Conservation (phyloP, 116 monocot genomes). For the Thalassia testudinum region DNA sequence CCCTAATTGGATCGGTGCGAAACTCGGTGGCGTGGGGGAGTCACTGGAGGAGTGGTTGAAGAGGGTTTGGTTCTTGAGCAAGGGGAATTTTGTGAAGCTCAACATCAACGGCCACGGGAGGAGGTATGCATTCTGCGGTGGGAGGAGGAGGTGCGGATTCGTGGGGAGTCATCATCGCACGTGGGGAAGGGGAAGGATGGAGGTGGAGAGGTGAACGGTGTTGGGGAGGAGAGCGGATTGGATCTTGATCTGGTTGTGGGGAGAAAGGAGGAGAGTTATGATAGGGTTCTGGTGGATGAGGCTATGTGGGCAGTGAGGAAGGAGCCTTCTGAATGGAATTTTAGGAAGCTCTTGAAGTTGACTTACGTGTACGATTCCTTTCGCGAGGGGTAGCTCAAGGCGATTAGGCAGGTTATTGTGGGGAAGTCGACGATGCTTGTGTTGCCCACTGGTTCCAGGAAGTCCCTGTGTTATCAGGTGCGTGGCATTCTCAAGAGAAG, state of each 20-base stretch:
- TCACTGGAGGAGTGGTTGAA: conserved; percentile 13
- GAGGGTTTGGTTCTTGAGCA: conserved; percentile 16
- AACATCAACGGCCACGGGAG: conserved; percentile 73
- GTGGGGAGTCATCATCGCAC: no score
- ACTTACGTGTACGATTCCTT: conserved; percentile 73
- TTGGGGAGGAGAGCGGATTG: no score
- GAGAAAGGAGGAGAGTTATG: conserved; percentile 4
- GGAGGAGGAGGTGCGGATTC: not conserved
- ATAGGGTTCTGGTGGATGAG: conserved; percentile 14
- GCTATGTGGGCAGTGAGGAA: conserved; percentile 28
- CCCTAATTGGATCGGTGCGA: conserved; percentile 41
- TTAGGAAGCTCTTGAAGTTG: conserved; percentile 49
- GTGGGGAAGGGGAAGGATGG: no score
- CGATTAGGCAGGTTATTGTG: conserved; percentile 47
- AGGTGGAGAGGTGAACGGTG: no score
- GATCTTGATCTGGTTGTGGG: not conserved
- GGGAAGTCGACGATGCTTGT: conserved; percentile 80
- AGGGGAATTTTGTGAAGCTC: conserved; percentile 78
- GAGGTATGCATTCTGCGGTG: conserved; percentile 16
- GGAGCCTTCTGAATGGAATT: conserved; percentile 47
- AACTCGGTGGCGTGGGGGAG: not conserved
- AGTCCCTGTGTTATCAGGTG: conserved; percentile 98
- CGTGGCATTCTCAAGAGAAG: not conserved
- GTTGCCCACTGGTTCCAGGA: conserved; percentile 89
- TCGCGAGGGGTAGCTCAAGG: conserved; percentile 68